Percentiles rank a stretch among this genome's conserved stretches.
phyloP scores from a whole-genome alignment of 768 basidiomycete species.

The Boletus rubescentipes region DNA sequence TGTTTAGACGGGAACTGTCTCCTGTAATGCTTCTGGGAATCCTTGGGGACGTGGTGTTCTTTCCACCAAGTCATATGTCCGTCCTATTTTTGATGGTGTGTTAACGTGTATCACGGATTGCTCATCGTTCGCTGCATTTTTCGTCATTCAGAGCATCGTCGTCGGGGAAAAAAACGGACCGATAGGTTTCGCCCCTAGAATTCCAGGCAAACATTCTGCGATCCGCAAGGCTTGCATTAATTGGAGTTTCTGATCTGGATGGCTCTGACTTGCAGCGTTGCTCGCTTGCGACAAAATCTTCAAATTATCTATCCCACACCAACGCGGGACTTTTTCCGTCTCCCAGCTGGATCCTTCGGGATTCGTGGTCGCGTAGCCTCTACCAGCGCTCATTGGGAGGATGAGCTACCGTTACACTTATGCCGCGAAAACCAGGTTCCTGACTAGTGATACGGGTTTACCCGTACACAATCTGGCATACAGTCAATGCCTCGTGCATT shows the following conservation, averaged over 20 bases:
- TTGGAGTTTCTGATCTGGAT: constrained; percentile 4
- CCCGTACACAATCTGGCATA: constrained; percentile 5
- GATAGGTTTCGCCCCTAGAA: background rate
- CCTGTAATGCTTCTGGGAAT: background rate
- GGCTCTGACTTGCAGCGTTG: background rate
- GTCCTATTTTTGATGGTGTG: constrained; percentile 2
- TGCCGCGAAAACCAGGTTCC: constrained; percentile 9
- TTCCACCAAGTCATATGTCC: background rate
- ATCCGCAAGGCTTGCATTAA: background rate
- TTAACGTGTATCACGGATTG: background rate
- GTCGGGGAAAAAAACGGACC: background rate
- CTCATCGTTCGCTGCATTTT: constrained; percentile 7
- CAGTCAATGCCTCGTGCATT: constrained; percentile 24
- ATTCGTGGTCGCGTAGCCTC: background rate
- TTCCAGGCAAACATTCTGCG: constrained; percentile 7
- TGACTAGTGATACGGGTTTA: background rate
- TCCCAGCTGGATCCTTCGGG: background rate
- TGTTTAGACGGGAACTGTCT: constrained; percentile 3
- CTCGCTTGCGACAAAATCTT: constrained; percentile 2
- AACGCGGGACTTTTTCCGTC: background rate
- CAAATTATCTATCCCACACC: constrained; percentile 3
- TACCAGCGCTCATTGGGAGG: background rate
- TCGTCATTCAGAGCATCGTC: constrained; percentile 3
- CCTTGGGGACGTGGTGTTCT: background rate
- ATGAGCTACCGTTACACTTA: background rate